phyloP scores from a whole-genome alignment of 495 filamentous ascomycete species.

The Choiromyces venosus region DNA sequence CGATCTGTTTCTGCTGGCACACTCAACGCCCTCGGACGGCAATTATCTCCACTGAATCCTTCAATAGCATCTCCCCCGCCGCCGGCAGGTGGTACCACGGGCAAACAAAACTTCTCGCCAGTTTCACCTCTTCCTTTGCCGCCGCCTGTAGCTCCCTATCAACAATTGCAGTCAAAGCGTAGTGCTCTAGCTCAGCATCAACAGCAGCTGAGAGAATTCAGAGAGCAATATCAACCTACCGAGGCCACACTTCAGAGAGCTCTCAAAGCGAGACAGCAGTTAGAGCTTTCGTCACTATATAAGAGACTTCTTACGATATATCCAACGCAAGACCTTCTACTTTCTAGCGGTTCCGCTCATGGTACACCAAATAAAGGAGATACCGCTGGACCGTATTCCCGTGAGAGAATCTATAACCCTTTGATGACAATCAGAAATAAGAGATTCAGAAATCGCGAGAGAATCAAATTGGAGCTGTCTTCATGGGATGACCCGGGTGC shows the following conservation, averaged over 20 bases:
- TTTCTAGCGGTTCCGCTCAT: background rate
- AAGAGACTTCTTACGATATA: conserved; percentile 36
- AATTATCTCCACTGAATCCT: conserved; percentile 32
- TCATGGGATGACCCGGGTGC: conserved; percentile 39
- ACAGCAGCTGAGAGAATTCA: conserved; percentile 35
- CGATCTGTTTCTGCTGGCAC: conserved; percentile 19
- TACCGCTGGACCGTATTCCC: conserved; percentile 4
- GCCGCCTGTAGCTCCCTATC: conserved; percentile 15
- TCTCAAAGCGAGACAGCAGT: conserved; percentile 37
- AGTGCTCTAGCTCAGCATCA: conserved; percentile 15
- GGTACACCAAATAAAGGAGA: background rate
- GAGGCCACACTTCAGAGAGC: conserved; percentile 41
- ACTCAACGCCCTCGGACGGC: conserved; percentile 10
- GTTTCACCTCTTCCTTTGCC: conserved; percentile 21
- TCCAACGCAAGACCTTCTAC: conserved; percentile 15
- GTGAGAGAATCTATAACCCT: conserved; percentile 34
- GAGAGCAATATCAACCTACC: conserved; percentile 34
- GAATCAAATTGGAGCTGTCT: conserved; percentile 38
- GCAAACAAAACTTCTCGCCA: conserved; percentile 9
- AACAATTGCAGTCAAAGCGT: conserved; percentile 32
- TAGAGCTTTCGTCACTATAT: conserved; percentile 36
- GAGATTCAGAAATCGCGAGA: conserved; percentile 35
- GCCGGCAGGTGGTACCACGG: conserved; percentile 12
- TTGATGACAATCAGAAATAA: conserved; percentile 40
- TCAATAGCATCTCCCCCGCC: conserved; percentile 27